Evolutionary conservation across 2,329 filamentous ascomycete genomes (phyloP).

Genomic region (Colletotrichum tabaci): DNA sequence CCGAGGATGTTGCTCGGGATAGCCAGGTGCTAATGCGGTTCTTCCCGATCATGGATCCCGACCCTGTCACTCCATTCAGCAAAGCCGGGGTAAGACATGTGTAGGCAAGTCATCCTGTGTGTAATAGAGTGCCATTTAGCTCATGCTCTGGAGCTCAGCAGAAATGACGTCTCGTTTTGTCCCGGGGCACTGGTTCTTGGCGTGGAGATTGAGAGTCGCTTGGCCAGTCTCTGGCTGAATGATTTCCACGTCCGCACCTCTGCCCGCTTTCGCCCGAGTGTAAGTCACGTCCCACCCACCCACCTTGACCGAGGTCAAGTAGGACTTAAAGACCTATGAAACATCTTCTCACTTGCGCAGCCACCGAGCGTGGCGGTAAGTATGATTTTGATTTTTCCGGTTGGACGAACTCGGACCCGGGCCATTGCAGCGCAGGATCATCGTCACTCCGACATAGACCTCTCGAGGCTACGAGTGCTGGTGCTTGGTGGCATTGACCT

Average conservation of each 20-base stretch:
- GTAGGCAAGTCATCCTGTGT: conserved; percentile 30
- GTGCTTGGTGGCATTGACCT: no score
- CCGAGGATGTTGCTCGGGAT: conserved; percentile 40
- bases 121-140: conserved; percentile 13
- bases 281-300: conserved; percentile 1
- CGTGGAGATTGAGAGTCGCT: conserved; percentile 5
- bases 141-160: conserved; percentile 13
- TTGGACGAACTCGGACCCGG: not conserved
- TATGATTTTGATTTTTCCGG: not conserved
- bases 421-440: not conserved
- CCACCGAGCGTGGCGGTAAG: not conserved
- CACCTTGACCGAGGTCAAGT: not conserved
- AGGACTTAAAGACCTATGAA: not conserved
- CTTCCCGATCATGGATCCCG: conserved; percentile 43
- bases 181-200: conserved; percentile 16
- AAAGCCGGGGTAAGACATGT: conserved; percentile 40
- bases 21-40: conserved; percentile 41
- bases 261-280: conserved; percentile 19
- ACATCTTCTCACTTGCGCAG: not conserved
- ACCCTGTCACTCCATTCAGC: conserved; percentile 37
- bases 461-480: not conserved
- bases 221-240: not conserved
- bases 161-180: conserved; percentile 29
- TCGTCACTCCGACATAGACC: not conserved
- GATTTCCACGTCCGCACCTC: not conserved